A percentile compares a stretch with the other conserved stretches of the same genome.
Conservation (phyloP, 2,329 filamentous ascomycete species). For the Colletotrichum somersetense region DNA sequence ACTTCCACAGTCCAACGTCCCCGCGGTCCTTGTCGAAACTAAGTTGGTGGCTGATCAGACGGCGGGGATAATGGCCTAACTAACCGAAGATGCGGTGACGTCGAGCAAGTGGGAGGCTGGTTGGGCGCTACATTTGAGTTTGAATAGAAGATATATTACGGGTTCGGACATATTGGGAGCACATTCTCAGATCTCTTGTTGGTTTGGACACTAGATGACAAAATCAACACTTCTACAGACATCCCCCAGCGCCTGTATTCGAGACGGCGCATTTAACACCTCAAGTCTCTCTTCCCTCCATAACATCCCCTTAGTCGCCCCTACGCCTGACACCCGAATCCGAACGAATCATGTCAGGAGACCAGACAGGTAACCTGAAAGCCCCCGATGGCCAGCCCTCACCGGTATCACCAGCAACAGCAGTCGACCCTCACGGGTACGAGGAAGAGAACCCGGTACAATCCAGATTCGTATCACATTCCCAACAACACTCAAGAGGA, state of each 20-base stretch:
- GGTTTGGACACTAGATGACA: conserved; percentile 27
- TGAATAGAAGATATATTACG: conserved; percentile 32
- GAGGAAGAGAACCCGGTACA: conserved; percentile 28
- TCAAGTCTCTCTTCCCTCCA: conserved; percentile 17
- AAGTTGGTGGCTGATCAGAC: conserved; percentile 40
- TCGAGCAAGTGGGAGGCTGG: conserved; percentile 28
- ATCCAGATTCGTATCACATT: conserved; percentile 10
- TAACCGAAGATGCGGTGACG: conserved; percentile 35
- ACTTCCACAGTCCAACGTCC: conserved; percentile 1
- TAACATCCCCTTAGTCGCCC: conserved; percentile 23
- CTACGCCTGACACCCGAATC: conserved; percentile 18
- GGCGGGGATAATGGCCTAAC: conserved; percentile 33
- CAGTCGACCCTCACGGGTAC: conserved; percentile 36
- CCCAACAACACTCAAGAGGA: conserved; percentile 27
- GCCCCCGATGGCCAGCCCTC: conserved; percentile 35
- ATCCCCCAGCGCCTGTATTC: conserved; percentile 1
- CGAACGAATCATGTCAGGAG: conserved; percentile 39
- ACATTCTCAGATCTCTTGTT: not conserved
- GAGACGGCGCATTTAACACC: conserved; percentile 21
- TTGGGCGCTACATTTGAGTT: conserved; percentile 24
- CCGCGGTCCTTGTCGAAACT: conserved; percentile 39
- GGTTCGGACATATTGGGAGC: conserved; percentile 22
- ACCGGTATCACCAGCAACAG: conserved; percentile 40
- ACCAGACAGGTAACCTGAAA: conserved; percentile 36
- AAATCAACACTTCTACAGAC: not conserved